Evolutionary conservation across 1,284 basidiomycete genomes (phyloP).

Genomic region (Tilletia indica): DNA sequence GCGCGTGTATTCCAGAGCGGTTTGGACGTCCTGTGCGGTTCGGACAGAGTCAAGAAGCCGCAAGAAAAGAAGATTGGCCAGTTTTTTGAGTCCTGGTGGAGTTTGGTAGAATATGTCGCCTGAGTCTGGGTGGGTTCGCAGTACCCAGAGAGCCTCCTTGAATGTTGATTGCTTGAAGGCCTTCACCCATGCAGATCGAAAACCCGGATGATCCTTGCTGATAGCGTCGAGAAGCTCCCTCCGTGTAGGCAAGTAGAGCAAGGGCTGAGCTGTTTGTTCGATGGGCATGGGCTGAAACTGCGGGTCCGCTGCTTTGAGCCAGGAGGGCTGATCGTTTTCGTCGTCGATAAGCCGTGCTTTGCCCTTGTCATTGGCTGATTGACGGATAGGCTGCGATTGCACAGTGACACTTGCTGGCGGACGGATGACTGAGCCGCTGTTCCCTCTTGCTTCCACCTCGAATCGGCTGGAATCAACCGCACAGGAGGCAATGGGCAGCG

Average conservation of each 20-base stretch:
- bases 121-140: background rate
- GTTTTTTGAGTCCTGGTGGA: background rate
- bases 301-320: background rate
- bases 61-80: background rate
- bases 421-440: background rate
- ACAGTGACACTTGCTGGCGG: background rate
- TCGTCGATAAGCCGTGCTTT: background rate
- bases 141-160: background rate
- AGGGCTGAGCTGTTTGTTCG: background rate
- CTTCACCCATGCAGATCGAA: background rate
- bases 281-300: conserved; percentile 1
- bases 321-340: background rate
- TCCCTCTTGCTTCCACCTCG: background rate
- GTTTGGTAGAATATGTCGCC: background rate
- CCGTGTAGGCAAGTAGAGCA: background rate
- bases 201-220: background rate
- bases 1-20: background rate
- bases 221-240: background rate
- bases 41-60: background rate
- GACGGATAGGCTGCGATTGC: too few species aligned
- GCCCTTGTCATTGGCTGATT: background rate
- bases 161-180: background rate
- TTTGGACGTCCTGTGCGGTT: background rate
- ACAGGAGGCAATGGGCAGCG: background rate
- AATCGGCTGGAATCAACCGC: background rate